Evolutionary conservation across 2,329 filamentous ascomycete species (phyloP).

Genomic region (Ophiocordyceps polyrhachis-furcata): DNA sequence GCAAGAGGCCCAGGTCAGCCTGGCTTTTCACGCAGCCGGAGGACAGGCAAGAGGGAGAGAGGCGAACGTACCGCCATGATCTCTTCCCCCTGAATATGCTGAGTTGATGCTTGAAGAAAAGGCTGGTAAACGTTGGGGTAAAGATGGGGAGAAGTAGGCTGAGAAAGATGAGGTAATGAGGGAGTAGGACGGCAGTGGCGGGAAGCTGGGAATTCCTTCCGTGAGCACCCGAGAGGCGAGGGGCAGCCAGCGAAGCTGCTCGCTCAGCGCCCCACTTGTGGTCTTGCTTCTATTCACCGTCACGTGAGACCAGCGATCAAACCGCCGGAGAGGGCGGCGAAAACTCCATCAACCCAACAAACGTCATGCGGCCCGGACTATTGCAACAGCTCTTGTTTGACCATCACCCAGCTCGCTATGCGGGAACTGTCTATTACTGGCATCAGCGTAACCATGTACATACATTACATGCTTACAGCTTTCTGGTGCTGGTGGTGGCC

Average conservation of each 20-base stretch:
- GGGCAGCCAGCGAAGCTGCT: not conserved
- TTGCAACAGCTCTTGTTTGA: too few relatives aligned
- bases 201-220: not conserved
- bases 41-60: too few relatives aligned
- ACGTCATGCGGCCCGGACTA: not conserved
- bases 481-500: too few relatives aligned
- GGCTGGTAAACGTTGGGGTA: not conserved
- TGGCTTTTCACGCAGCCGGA: not conserved
- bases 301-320: not conserved
- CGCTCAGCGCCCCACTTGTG: not conserved
- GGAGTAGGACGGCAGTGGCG: not conserved
- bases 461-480: too few relatives aligned
- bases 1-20: not conserved
- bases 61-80: slow-evolving; percentile 33
- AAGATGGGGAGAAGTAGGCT: not conserved
- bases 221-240: not conserved
- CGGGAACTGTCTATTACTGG: too few relatives aligned
- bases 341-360: not conserved
- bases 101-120: not conserved
- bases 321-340: too few relatives aligned
- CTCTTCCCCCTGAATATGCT: slow-evolving; percentile 26
- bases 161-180: not conserved
- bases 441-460: too few relatives aligned
- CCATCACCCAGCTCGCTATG: too few relatives aligned
- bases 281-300: not conserved